phyloP scores from a whole-genome alignment of 2,329 filamentous ascomycete genomes.

The Chaetothyriales sp. region DNA sequence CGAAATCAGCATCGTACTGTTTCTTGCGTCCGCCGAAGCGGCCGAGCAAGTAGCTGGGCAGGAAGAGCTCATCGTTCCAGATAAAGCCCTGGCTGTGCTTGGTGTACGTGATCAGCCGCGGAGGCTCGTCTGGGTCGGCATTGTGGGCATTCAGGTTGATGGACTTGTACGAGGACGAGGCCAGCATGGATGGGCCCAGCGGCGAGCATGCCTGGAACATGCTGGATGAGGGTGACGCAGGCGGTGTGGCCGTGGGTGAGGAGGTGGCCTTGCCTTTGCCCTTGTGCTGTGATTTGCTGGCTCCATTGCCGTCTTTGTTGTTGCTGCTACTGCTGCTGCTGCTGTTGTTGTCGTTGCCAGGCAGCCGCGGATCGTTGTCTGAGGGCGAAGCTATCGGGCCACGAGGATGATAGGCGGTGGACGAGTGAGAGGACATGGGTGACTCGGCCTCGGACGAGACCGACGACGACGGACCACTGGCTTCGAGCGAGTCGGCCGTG shows the following conservation, averaged over 20 bases:
- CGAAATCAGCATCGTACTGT: constrained; percentile 16
- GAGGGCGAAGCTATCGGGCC: constrained; percentile 8
- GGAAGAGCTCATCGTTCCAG: constrained; percentile 19
- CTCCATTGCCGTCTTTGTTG: not conserved
- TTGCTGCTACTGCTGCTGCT: too few relatives aligned
- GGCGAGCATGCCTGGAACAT: constrained; percentile 10
- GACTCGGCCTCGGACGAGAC: constrained; percentile 9
- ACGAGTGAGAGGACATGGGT: constrained; percentile 10
- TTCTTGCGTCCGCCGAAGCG: constrained; percentile 15
- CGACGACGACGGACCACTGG: constrained; percentile 14
- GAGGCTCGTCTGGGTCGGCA: constrained; percentile 16
- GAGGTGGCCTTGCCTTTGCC: constrained; percentile 13
- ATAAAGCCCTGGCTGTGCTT: constrained; percentile 18
- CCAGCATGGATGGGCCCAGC: constrained; percentile 17
- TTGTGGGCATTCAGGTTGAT: constrained; percentile 16
- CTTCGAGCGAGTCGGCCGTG: constrained; percentile 7
- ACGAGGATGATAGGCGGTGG: constrained; percentile 4
- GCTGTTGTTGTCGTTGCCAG: not conserved
- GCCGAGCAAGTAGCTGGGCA: constrained; percentile 17
- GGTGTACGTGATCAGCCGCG: constrained; percentile 17
- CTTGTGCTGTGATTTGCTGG: constrained; percentile 9
- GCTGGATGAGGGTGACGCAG: constrained; percentile 7
- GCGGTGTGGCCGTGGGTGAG: constrained; percentile 1
- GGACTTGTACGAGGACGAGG: constrained; percentile 17
- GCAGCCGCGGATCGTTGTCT: constrained; percentile 3